Conservation (phyloP, 2,329 filamentous ascomycete species). For the Geoglossum cookeanum region DNA sequence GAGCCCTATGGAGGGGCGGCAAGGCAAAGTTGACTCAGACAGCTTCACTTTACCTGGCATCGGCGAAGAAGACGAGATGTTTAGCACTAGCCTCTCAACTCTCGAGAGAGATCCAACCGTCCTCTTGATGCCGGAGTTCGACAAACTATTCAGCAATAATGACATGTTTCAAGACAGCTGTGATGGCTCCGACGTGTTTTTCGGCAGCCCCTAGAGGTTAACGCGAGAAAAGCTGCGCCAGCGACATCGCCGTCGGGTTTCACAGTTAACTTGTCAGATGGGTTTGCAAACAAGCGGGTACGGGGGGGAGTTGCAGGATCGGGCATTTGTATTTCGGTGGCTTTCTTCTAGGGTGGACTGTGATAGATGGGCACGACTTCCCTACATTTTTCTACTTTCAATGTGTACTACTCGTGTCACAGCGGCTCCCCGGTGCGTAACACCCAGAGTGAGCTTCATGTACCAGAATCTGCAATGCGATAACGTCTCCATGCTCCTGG, state of each 20-base stretch:
- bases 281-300: background rate
- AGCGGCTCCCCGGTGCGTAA: background rate
- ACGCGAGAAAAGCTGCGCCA: background rate
- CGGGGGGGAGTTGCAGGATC: background rate
- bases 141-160: conserved; percentile 7
- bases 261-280: background rate
- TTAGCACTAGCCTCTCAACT: conserved; percentile 11
- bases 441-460: background rate
- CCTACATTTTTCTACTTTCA: background rate
- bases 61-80: conserved; percentile 15
- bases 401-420: background rate
- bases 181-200: conserved; percentile 14
- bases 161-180: background rate
- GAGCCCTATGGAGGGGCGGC: background rate
- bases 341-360: background rate
- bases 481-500: background rate
- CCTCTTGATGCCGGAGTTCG: conserved; percentile 5
- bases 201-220: conserved; percentile 14
- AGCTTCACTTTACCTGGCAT: conserved; percentile 11
- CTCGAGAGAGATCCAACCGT: conserved; percentile 15
- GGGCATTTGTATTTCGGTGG: background rate
- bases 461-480: background rate
- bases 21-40: background rate
- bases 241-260: background rate
- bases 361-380: background rate